Conservation (phyloP, 768 basidiomycete genomes). For the Gyrodon lividus region DNA sequence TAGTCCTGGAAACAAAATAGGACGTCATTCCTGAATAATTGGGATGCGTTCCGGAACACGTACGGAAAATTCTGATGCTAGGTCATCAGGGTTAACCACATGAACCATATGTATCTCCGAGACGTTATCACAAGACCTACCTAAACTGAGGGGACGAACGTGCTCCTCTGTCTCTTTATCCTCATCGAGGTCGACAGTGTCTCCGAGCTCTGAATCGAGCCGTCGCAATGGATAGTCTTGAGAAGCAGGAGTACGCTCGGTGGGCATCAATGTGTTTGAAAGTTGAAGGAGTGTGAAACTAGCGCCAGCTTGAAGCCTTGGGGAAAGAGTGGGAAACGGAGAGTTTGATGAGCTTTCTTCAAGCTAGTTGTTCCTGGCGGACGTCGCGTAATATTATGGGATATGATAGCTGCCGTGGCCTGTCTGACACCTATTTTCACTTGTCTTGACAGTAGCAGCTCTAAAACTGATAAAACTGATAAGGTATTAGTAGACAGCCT, state of each 20-base stretch:
- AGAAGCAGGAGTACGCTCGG: constrained; percentile 9
- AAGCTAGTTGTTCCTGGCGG: constrained; percentile 14
- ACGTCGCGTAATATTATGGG: constrained; percentile 17
- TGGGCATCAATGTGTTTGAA: constrained; percentile 18
- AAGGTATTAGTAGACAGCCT: too few species aligned
- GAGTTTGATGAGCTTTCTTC: constrained; percentile 8
- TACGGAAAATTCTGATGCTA: constrained; percentile 22
- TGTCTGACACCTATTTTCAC: too few species aligned
- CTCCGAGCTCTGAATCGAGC: constrained; percentile 7
- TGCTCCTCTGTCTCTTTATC: constrained; percentile 24
- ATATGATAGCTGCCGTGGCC: constrained; percentile 2
- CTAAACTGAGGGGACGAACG: constrained; percentile 15
- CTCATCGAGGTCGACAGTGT: constrained; percentile 13
- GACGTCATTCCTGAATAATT: background rate
- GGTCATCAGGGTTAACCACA: background rate
- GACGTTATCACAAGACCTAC: constrained; percentile 15
- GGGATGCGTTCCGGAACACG: constrained; percentile 1
- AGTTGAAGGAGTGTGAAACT: constrained; percentile 6
- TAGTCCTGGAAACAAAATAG: constrained; percentile 1
- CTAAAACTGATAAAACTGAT: constrained; percentile 3
- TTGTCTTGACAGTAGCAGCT: background rate
- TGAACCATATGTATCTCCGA: background rate
- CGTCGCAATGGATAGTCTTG: constrained; percentile 18
- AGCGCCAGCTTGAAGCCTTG: constrained; percentile 5
- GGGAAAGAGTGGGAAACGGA: constrained; percentile 9